Percentiles rank a stretch among this genome's conserved stretches.
phyloP scores from a whole-genome alignment of 2,329 filamentous ascomycete genomes.

The Sphaerulina populicola region DNA sequence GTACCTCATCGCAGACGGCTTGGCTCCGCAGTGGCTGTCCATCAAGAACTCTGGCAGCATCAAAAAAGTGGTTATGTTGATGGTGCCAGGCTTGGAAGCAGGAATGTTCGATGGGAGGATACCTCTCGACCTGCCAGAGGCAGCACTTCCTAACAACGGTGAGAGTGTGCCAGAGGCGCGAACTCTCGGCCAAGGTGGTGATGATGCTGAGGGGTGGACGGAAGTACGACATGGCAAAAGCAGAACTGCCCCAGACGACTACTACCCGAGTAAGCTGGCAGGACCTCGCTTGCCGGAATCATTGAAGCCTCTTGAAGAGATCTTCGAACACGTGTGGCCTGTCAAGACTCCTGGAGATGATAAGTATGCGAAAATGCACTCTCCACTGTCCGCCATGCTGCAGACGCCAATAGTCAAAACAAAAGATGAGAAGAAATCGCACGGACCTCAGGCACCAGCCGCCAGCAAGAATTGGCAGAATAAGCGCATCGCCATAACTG shows the following conservation, averaged over 20 bases:
- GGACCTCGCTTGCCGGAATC: conserved; percentile 36
- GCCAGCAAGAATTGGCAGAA: conserved; percentile 62
- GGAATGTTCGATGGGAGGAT: conserved; percentile 70
- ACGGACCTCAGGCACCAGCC: conserved; percentile 51
- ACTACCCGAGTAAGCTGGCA: conserved; percentile 42
- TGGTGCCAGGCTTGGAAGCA: conserved; percentile 85
- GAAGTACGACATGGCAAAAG: conserved; percentile 21
- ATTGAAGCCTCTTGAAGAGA: conserved; percentile 59
- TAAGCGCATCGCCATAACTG: conserved; percentile 70
- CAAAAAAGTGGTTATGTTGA: conserved; percentile 73
- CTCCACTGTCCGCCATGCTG: conserved; percentile 76
- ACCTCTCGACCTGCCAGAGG: conserved; percentile 21
- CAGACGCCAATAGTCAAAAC: conserved; percentile 62
- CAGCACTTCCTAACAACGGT: not conserved
- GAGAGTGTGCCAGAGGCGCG: not conserved
- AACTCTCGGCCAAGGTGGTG: conserved; percentile 10
- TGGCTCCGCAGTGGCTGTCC: conserved; percentile 56
- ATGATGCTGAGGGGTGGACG: conserved; percentile 8
- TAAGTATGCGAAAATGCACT: conserved; percentile 70
- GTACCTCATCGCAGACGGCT: conserved; percentile 54
- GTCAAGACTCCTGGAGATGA: conserved; percentile 81
- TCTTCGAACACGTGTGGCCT: conserved; percentile 86
- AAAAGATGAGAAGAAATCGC: conserved; percentile 58
- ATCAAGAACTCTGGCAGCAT: conserved; percentile 50
- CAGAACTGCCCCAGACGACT: conserved; percentile 42